Evolutionary conservation across 1,139 yeast species (phyloP), one percentile per base, ranked within the genome.

Genomic region (Geotrichum klebahnii): DNA sequence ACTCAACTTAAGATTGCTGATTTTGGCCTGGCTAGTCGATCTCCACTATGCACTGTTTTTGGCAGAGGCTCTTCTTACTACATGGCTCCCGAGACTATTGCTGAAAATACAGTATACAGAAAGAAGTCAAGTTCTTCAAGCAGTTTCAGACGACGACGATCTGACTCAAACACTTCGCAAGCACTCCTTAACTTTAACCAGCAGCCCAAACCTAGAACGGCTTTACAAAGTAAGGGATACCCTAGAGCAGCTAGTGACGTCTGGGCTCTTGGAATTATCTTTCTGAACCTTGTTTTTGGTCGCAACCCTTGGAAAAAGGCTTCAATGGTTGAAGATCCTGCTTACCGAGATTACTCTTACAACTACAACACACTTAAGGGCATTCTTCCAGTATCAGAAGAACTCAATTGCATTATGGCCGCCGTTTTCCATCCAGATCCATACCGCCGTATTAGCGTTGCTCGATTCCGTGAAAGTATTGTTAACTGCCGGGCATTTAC

Each of bases 231-330:
- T 19, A 26, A 44, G 9, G 61, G 58, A 2, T 51, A 44, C 35
- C 54, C 54, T 1, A 26, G 52, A 36, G 38, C 50, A 2, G 39
- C 54, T 2, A 37, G 50, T 46, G 97, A 89, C 64, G 78, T 87
- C 24, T 89, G 97, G 97, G 84, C 95, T 1, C 70, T 89, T 49
- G 95, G 94, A 2, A 82, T 89, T 26, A 81, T 89, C 32, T 72
- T 89, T 53, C 80, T 89, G 55, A 89, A 89, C 63, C 73, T 89
- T 47, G 76, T 87, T 12, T 86, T 95, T 60, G 82, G 88, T 41
- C 77, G 96, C 64, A 89, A 89, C 62, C 96, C 97, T 17, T 89
- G 97, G 97, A 79, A 88, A 50, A 80, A 82, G 58, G 96, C 96
- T 3, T 77, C 84, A 48, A 69, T 78, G 35, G 66, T 67, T 5